Evolutionary conservation across 2,329 filamentous ascomycete genomes (phyloP).

Genomic region (Beauveria australis): DNA sequence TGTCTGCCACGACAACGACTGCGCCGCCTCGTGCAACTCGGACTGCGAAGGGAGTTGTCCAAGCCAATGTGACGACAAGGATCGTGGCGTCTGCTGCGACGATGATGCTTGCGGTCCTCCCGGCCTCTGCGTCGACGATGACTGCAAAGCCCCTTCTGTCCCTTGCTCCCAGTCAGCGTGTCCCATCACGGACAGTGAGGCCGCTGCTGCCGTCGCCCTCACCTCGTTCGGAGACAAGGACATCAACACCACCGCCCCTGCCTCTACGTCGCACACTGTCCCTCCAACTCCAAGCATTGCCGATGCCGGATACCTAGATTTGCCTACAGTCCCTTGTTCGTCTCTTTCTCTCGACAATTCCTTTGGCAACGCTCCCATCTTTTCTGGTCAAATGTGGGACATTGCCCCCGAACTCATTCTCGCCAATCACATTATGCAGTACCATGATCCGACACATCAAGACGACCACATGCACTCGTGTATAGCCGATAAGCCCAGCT

Average conservation of each 20-base stretch:
- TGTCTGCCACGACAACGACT: constrained; percentile 18
- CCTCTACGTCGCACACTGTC: constrained; percentile 12
- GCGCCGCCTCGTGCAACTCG: constrained; percentile 25
- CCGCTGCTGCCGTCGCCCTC: constrained; percentile 22
- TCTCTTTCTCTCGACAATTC: constrained; percentile 16
- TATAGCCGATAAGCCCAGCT: constrained; percentile 20
- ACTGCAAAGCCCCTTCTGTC: constrained; percentile 27
- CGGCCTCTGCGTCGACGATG: constrained; percentile 32
- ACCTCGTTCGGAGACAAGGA: constrained; percentile 22
- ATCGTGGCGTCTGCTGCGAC: constrained; percentile 27
- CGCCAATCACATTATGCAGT: constrained; percentile 22
- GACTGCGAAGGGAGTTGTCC: constrained; percentile 27
- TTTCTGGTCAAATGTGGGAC: constrained; percentile 12
- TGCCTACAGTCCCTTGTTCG: constrained; percentile 15
- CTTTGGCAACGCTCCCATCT: constrained; percentile 1
- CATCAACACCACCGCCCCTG: constrained; percentile 9
- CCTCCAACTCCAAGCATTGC: constrained; percentile 8
- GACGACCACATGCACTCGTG: constrained; percentile 19
- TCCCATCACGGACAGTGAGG: constrained; percentile 16
- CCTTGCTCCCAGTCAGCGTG: constrained; percentile 25
- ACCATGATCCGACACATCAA: constrained; percentile 20
- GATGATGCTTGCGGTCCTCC: constrained; percentile 25
- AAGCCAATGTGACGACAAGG: constrained; percentile 26
- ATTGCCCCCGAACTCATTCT: constrained; percentile 18
- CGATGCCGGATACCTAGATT: constrained; percentile 7